Evolutionary conservation across 768 basidiomycete species (phyloP), one percentile per base, ranked within the genome.

Genomic region (Mycena galericulata): DNA sequence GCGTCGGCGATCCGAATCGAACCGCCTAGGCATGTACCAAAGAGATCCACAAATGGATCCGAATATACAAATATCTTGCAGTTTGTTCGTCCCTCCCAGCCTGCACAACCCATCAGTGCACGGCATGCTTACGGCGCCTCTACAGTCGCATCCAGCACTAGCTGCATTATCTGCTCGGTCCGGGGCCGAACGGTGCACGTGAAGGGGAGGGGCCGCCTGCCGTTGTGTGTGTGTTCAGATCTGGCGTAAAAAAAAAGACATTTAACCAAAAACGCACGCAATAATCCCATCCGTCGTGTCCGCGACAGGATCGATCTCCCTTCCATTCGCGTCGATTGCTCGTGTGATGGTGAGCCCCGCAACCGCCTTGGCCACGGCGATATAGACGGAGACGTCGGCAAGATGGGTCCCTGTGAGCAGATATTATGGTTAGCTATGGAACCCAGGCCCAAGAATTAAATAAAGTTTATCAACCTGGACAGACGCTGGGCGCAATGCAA

Each of bases 311-410:
- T 69, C 68, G 34, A 76, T 74, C 24, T 61, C 57, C 7, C 62
- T 24, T 5, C 77, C 77, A 4, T 67, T 38, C 15, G 57, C 66
- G 40, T 76, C 75, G 27, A 70, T 4, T 7, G 76, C 73, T 32
- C 67, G 71, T 9, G 56, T 51, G 45, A 78, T 72, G 40, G 71
- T 55, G 56, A 76, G 71, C 15, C 65, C 67, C 1, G 75, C 71
- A 22, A 73, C 71, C 15, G 69, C 63, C 32, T 74, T 73, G 9
- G 72, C 72, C 20, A 74, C 62, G 58, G 61, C 61, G 24, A 75
- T 73, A 62, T 67, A 73, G 4, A 75, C 61, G 38, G 67, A 69
- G 1, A 65, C 55, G 30, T 76, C 75, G 3, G 75, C 75, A n/a
- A 76, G 67, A n/a, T 51, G 67, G 5, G n/a, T 50, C 1, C 66